Evolutionary conservation across 495 filamentous ascomycete genomes (phyloP), one percentile per base, ranked within the genome.

Genomic region (Polyplosphaeria fusca): DNA sequence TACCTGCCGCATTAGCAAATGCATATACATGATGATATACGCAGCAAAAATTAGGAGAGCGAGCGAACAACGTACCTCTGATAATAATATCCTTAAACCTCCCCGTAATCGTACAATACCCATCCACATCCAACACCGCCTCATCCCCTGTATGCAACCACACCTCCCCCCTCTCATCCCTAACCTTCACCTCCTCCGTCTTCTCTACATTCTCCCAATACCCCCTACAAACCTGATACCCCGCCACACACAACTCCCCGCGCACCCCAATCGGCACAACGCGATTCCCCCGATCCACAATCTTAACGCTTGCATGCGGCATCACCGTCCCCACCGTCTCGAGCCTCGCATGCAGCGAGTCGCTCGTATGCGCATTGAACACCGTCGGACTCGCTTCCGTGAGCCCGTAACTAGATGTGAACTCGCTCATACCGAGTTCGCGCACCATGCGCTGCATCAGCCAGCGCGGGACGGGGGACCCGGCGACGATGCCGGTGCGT

Each of bases 91-190:
- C 83, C 72, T 85, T 86, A 60, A 84, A 82, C 30, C 82, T 55
- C 0, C 83, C 83, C 1, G 80, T 85, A 57, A 88, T 86, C 12
- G 70, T 75, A 60, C 81, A 85, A 61, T 84, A 83, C 3, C 85
- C 84, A 26, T 79, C 68, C 20, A 79, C 76, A 55, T 84, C 79
- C 62, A 88, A 85, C 0, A 81, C 74, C 1, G 82, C 85, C 70
- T 88, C 84, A 59, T 88, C 85, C 20, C 85, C 85, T 0, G 85
- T 87, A 59, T 80, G 79, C 56, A 88, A 61, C 85, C 85, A 88
- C 32, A 80, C 66, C 13, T 79, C 73, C 0, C 84, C 84, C 2
- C 75, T 66, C 37, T 77, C 76, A 58, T 88, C 85, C 5, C 75
- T 71, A 18, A 76, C 63, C 68, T 87, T 77, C 1, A 79, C 74